Evolutionary conservation across 305 asterid species (phyloP).

Genomic region (Solanum hybrid): DNA sequence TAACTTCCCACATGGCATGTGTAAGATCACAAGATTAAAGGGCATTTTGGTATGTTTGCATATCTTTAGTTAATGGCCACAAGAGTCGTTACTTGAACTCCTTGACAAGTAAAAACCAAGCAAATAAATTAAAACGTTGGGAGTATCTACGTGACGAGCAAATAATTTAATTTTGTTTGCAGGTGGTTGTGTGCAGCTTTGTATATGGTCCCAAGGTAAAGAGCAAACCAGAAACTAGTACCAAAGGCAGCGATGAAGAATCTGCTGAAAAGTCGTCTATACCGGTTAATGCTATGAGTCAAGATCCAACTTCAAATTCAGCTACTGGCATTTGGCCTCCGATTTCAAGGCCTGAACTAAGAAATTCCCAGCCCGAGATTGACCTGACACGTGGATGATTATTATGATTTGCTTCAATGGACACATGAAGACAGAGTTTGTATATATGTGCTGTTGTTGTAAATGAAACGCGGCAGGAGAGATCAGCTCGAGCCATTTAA

Average conservation of each 20-base stretch:
- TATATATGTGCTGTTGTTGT: conserved; percentile 59
- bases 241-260: conserved; percentile 30
- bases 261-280: conserved; percentile 32
- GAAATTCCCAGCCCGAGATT: conserved; percentile 53
- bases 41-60: not conserved
- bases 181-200: conserved; percentile 91
- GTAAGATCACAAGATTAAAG: not conserved
- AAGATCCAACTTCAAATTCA: conserved; percentile 30
- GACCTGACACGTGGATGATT: conserved; percentile 81
- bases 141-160: not conserved
- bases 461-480: conserved; percentile 35
- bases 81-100: not conserved
- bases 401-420: conserved; percentile 26
- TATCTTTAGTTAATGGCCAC: not conserved
- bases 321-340: conserved; percentile 54
- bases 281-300: conserved; percentile 28
- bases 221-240: conserved; percentile 32
- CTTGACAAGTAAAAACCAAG: not conserved
- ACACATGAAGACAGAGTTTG: conserved; percentile 37
- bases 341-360: conserved; percentile 31
- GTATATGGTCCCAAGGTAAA: conserved; percentile 64
- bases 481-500: not conserved
- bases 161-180: not conserved
- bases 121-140: not conserved
- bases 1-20: not conserved